These are phyloP conservation scores for Melastoma candidum DNA, from an alignment of 441 rosid genomes.

Conservation along the genomic window DNA sequence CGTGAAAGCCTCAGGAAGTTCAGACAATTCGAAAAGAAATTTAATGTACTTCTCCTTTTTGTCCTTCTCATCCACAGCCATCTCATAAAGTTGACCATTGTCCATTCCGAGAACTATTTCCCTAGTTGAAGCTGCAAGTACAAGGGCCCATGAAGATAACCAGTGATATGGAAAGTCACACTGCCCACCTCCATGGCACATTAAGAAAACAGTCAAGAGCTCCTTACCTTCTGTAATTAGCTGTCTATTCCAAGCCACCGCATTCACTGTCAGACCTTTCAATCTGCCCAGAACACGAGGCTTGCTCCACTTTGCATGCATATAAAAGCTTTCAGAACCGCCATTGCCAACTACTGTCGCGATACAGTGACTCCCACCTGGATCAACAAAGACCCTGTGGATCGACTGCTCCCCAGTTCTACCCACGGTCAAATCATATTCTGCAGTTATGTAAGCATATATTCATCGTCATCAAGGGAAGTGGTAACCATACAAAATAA, in stretches of 20 bases:
- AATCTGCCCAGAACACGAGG: constrained; percentile 70
- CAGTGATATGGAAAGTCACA: not conserved
- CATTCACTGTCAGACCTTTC: constrained; percentile 78
- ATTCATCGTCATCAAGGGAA: too few species aligned
- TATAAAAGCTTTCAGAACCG: constrained; percentile 83
- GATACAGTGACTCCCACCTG: constrained; percentile 95
- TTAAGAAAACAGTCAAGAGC: not conserved
- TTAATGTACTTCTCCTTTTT: constrained; percentile 89
- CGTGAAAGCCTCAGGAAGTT: constrained; percentile 94
- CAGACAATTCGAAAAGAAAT: constrained; percentile 66
- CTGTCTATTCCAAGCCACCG: constrained; percentile 96
- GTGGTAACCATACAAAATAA: too few species aligned
- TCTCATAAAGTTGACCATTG: constrained; percentile 84
- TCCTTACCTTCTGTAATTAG: constrained; percentile 82
- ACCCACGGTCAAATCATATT: constrained; percentile 80
- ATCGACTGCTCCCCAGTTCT: constrained; percentile 87
- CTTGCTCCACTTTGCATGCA: constrained; percentile 93
- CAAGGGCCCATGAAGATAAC: constrained; percentile 1
- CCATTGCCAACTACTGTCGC: constrained; percentile 75
- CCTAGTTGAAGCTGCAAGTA: constrained; percentile 65
- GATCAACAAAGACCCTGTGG: constrained; percentile 92
- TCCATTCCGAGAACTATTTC: constrained; percentile 91
- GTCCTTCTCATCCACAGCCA: constrained; percentile 96
- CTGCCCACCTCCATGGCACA: not conserved
- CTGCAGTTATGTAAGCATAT: constrained; percentile 22